A percentile compares a stretch with the other conserved stretches of the same genome.
These are phyloP conservation scores for Epichloe uncinata DNA, from an alignment of 2,329 filamentous ascomycete genomes.

Conservation along the genomic window DNA sequence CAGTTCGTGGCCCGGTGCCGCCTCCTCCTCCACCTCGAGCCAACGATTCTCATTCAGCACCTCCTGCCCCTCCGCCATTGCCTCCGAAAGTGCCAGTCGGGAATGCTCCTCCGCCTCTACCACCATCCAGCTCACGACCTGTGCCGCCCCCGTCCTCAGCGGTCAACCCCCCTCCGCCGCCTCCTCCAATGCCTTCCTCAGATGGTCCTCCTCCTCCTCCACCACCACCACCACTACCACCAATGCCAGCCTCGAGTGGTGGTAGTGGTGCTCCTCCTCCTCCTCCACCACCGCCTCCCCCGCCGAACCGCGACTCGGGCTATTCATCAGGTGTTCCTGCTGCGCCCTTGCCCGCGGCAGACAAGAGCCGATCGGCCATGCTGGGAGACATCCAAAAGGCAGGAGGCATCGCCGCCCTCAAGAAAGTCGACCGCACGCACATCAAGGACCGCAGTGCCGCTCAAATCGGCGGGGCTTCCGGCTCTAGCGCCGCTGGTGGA, in stretches of 20 bases:
- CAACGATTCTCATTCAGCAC: constrained; percentile 16
- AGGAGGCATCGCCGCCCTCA: constrained; percentile 53
- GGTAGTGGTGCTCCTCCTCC: constrained; percentile 16
- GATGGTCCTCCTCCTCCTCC: constrained; percentile 23
- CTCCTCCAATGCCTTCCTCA: constrained; percentile 14
- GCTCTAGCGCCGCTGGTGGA: constrained; percentile 37
- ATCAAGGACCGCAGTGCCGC: constrained; percentile 61
- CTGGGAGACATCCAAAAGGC: constrained; percentile 58
- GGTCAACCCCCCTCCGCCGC: constrained; percentile 11
- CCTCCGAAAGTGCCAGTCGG: constrained; percentile 34
- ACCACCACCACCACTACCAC: constrained; percentile 22
- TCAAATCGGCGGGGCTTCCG: constrained; percentile 38
- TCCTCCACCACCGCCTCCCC: constrained; percentile 37
- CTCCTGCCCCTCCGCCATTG: constrained; percentile 27
- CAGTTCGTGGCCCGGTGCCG: constrained; percentile 56
- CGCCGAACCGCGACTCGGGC: constrained; percentile 44
- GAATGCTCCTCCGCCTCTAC: constrained; percentile 33
- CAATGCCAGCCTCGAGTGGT: constrained; percentile 14
- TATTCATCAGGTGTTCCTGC: constrained; percentile 41
- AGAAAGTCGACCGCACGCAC: constrained; percentile 58
- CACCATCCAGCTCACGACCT: constrained; percentile 38
- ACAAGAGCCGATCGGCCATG: constrained; percentile 42
- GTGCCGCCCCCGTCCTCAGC: constrained; percentile 38
- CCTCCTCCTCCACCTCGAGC: constrained; percentile 50
- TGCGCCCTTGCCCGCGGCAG: constrained; percentile 27